Evolutionary conservation across 139 green algal species (phyloP).

Genomic region (Deuterostichococcus epilithicus): DNA sequence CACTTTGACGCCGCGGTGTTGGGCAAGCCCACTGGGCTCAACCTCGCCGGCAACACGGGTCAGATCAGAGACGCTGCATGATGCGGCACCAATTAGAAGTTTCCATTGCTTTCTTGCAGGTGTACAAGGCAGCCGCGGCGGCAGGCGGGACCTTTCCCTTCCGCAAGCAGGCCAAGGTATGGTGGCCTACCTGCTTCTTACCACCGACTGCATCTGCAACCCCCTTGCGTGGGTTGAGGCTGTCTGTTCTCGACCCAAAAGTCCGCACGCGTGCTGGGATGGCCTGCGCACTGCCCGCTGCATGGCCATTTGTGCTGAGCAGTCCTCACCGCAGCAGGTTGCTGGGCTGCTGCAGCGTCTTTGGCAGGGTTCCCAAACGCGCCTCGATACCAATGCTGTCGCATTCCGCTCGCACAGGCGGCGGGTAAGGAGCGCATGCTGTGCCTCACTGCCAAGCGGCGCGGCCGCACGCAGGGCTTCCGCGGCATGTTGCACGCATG

Average conservation of each 20-base stretch:
- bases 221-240: too few species aligned
- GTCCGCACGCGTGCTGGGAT: background rate
- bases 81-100: too few species aligned
- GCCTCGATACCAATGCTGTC: too few species aligned
- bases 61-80: background rate
- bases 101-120: background rate
- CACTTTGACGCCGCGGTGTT: too few species aligned
- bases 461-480: slow-evolving; percentile 36
- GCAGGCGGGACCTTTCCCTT: background rate
- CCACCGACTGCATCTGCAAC: too few species aligned
- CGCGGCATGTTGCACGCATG: slow-evolving; percentile 42
- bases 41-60: too few species aligned
- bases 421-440: slow-evolving; percentile 44
- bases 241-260: background rate
- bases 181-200: too few species aligned
- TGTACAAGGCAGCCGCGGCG: background rate
- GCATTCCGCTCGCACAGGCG: slow-evolving; percentile 18
- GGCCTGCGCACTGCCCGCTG: background rate
- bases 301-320: background rate
- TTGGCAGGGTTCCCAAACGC: too few species aligned
- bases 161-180: background rate
- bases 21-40: background rate
- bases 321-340: background rate
- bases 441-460: slow-evolving; percentile 46
- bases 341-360: background rate